Evolutionary conservation across 2,329 filamentous ascomycete genomes (phyloP).

Genomic region (Pseudocercospora macadamiae): DNA sequence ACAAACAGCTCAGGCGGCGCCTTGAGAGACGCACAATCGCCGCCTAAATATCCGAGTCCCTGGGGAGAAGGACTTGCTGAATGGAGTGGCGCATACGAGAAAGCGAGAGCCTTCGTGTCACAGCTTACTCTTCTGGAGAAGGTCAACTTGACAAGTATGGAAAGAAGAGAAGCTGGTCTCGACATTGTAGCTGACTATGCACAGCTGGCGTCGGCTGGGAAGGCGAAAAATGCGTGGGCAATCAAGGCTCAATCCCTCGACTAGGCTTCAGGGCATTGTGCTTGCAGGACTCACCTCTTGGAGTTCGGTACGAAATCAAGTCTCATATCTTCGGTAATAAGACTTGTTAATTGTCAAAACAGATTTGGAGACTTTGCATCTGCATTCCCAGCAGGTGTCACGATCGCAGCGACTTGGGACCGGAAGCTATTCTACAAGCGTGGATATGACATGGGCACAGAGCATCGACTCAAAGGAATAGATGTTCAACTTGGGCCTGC

Average conservation of each 20-base stretch:
- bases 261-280: slow-evolving; percentile 75
- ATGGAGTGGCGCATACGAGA: slow-evolving; percentile 76
- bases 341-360: background rate
- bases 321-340: background rate
- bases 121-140: slow-evolving; percentile 84
- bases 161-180: too few species aligned
- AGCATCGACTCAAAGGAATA: slow-evolving; percentile 74
- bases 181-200: too few species aligned
- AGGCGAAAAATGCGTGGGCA: slow-evolving; percentile 75
- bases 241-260: slow-evolving; percentile 69
- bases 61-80: slow-evolving; percentile 76
- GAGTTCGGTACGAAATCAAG: slow-evolving; percentile 60
- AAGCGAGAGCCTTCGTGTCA: slow-evolving; percentile 78
- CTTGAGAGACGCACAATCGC: slow-evolving; percentile 47
- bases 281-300: slow-evolving; percentile 82
- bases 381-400: slow-evolving; percentile 78
- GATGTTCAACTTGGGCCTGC: slow-evolving; percentile 78
- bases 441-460: slow-evolving; percentile 73
- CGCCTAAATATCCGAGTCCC: slow-evolving; percentile 81
- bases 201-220: slow-evolving; percentile 74
- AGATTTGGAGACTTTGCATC: slow-evolving; percentile 73
- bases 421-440: slow-evolving; percentile 69
- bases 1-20: slow-evolving; percentile 22
- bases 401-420: slow-evolving; percentile 82
- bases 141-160: slow-evolving; percentile 94